Evolutionary conservation across 192 early-diverging fungal species (phyloP), one percentile per base, ranked within the genome.

Genomic region (Podila clonocystis): DNA sequence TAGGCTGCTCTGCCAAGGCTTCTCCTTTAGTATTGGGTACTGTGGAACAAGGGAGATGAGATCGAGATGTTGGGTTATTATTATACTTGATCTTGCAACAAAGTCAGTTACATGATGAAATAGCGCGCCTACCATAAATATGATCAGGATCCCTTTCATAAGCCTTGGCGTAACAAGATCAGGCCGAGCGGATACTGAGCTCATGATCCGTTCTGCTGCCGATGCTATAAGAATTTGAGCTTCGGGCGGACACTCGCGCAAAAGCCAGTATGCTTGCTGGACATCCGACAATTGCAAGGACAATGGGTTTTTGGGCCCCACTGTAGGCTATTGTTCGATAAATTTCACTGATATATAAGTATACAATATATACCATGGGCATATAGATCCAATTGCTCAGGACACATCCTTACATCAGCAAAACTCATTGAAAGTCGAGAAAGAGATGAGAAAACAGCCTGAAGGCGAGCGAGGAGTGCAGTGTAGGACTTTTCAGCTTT

Each of bases 111-210:
- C 11, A 63, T 64, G 22, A 9, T 11, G 3, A 24, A 26, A 36
- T 6, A 13, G 19, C 1, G 13, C 26, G 15, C 30, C 20, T 79
- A 79, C 76, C 76, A 79, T 79, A 38, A 79, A 79, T 22, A 79
- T 79, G 19, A 79, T 79, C n/a, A 79, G 31, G 31, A 79, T 72
- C 13, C 76, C 76, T 29, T 79, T 79, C 76, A 79, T 79, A 13
- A 79, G 45, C 12, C 76, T 60, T 5, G 76, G 76, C 19, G 76
- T 79, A 19, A 79, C 70, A 6, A 79, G 65, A 31, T 79, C 70
- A 5, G 76, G 76, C 30, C 70, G 62, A 15, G 57, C 76, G 1
- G 76, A 60, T 13, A 79, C 76, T n/a, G 76, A 79, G 76, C 65
- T 79, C 76, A 79, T 79, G 15, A 79, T 79, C 30, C 76, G 63